Evolutionary conservation across 805 yeast genomes (phyloP).

Genomic region (Starmerella tilneyi): DNA sequence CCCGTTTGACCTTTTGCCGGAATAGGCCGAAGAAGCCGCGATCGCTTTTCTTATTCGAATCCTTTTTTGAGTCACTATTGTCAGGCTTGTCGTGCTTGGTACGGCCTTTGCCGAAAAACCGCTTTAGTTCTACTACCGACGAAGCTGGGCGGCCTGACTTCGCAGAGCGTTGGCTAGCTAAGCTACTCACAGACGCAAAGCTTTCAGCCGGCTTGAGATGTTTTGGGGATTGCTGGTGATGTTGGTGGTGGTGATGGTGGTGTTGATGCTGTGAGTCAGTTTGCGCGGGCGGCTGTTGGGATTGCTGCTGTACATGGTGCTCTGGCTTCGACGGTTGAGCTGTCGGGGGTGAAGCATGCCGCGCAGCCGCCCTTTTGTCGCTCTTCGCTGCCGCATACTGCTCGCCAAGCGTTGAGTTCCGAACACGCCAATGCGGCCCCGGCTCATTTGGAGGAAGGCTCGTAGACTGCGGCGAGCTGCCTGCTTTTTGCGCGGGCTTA

Average conservation of each 20-base stretch:
- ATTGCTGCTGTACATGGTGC: not conserved
- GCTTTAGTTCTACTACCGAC: constrained; percentile 23
- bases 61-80: constrained; percentile 2
- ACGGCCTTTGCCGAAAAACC: constrained; percentile 25
- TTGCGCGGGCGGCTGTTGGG: not conserved
- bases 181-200: constrained; percentile 18
- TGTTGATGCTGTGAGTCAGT: not conserved
- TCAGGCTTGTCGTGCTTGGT: constrained; percentile 18
- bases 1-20: constrained; percentile 2
- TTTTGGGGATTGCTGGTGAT: not conserved
- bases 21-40: not conserved
- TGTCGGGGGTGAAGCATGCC: not conserved
- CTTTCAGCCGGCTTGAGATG: constrained; percentile 13
- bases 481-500: not conserved
- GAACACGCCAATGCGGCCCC: constrained; percentile 8
- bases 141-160: constrained; percentile 1
- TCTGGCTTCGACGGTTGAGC: not conserved
- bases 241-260: not conserved
- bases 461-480: not conserved
- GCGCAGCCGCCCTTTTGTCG: not conserved
- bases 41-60: not conserved
- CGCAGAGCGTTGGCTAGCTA: constrained; percentile 3
- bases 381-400: not conserved
- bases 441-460: constrained; percentile 3
- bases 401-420: constrained; percentile 8